Base-by-base conservation (phyloP, 75 land plant genomes). In the Sequoia sempervirens region DNA sequence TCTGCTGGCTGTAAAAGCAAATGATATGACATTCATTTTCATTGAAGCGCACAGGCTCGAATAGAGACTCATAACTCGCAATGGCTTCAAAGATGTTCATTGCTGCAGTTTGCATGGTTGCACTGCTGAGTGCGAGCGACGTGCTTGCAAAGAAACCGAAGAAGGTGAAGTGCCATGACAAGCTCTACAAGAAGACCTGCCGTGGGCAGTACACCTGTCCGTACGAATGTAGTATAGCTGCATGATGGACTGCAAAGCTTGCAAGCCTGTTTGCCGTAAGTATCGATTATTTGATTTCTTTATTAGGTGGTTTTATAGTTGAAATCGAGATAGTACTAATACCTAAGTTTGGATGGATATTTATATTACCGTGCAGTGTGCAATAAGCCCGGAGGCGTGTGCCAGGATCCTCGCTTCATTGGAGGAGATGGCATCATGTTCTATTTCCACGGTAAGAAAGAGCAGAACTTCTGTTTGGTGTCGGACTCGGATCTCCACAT, bases 361-460 rank as follows among this genome's bases (percentile, higher is more conserved):
- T 6, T 0, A 17, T 32, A 14, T 75, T n/a, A 5, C 4, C 30
- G 17, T 12, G 17, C 40, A 75, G 78, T 3, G 15, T 75, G 78
- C 40, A 23, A 75, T 37, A 75, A 75, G 78, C 78, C 78, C 40
- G 83, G 83, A 7, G 86, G 85, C 37, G 46, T 43, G 5, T 43
- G 46, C 46, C 6, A 43, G 46, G 46, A 43, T 43, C 46, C 46
- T 43, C 46, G 46, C 0, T 43, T 43, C 46, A 43, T 43, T 5
- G 46, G 46, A 43, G 46, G 46, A 43, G 46, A 43, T 43, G 46
- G 46, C 46, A 43, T 43, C 46, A 43, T 43, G 46, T 43, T 43
- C 46, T 43, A 43, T 43, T 43, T 43, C 6, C 46, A 43, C 7
- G 46, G 46, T 6, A 43, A 43, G 46, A 43, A 43, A 43, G 46